Conservation (phyloP, 2,329 filamentous ascomycete genomes). For the Exserohilum rostratum region DNA sequence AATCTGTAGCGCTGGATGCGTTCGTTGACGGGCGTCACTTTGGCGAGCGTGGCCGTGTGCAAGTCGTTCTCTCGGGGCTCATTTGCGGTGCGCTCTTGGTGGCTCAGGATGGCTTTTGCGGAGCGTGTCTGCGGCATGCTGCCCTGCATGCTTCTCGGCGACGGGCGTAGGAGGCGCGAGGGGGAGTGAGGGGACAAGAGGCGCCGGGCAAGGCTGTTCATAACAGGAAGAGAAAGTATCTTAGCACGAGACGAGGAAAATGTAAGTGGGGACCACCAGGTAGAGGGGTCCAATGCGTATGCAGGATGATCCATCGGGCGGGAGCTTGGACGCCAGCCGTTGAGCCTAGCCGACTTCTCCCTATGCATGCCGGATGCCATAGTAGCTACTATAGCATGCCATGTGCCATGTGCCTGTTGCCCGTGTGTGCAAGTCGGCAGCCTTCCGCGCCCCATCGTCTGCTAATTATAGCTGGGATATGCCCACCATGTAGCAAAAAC, state of each 20-base stretch:
- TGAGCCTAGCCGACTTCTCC: conserved; percentile 9
- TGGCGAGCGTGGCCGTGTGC: conserved; percentile 65
- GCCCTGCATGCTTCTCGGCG: conserved; percentile 30
- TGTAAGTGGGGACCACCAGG: conserved; percentile 23
- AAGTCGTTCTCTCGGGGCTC: conserved; percentile 73
- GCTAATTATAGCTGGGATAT: not conserved
- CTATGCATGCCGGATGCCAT: too few species aligned
- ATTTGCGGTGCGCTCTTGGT: conserved; percentile 74
- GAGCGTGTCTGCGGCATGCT: conserved; percentile 42
- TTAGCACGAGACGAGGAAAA: conserved; percentile 21
- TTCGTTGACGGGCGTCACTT: conserved; percentile 69
- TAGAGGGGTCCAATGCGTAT: conserved; percentile 20
- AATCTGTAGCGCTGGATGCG: conserved; percentile 72
- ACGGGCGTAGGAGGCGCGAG: not conserved
- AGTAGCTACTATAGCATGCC: too few species aligned
- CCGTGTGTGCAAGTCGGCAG: not conserved
- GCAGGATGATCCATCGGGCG: conserved; percentile 18
- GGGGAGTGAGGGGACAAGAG: conserved; percentile 17
- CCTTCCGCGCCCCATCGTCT: not conserved
- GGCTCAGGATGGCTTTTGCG: conserved; percentile 49
- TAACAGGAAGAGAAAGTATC: conserved; percentile 23
- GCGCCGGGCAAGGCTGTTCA: conserved; percentile 21
- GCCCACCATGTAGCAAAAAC: too few species aligned
- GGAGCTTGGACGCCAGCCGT: conserved; percentile 21
- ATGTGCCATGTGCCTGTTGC: too few species aligned